Evolutionary conservation across 2,329 filamentous ascomycete genomes (phyloP), one percentile per base, ranked within the genome.

Genomic region (Tolypocladium inflatum): DNA sequence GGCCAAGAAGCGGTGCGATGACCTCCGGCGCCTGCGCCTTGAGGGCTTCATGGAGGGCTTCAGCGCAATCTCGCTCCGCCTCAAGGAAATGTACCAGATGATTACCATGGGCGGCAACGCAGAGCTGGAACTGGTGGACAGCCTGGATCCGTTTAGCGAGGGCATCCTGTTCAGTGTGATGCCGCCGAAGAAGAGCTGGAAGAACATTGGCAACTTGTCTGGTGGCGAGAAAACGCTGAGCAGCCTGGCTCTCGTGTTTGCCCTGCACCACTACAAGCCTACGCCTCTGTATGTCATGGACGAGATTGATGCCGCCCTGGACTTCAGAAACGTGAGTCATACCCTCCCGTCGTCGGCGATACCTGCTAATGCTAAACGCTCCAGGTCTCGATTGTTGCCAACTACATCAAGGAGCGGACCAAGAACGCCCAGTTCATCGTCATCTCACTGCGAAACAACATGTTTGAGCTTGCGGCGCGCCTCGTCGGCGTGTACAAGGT

Each of bases 71-170:
- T 97, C 93, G 1, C 80, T 97, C 30, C 89, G 93, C 1, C 80
- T 99, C 52, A 99, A 99, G 78, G 94, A 99, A 70, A 99, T 99
- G 94, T 99, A 99, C 76, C 94, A 99, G 72, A 97, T 99, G 92
- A 99, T 99, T 71, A 99, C 94, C 26, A 97, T 99, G 91, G 94
- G 94, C 61, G 94, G 94, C 58, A 99, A 99, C 67, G 94, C 94
- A 0, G 94, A 99, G 76, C 83, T 99, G 15, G 95, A 99, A 73
- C 85, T 99, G 30, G 94, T 99, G 45, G 94, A 99, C 76, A 93
- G 88, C 21, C 79, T 99, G 3, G 95, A 99, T 71, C 94, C 94
- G 0, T 99, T 99, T 78, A 91, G 89, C 8, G 94, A 99, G 74
- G 94, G 94, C 33, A 97, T 99, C 62, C 73, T 97, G 54, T 99